Conservation (phyloP, 2,329 filamentous ascomycete species). For the Cryphonectria carpinicola region DNA sequence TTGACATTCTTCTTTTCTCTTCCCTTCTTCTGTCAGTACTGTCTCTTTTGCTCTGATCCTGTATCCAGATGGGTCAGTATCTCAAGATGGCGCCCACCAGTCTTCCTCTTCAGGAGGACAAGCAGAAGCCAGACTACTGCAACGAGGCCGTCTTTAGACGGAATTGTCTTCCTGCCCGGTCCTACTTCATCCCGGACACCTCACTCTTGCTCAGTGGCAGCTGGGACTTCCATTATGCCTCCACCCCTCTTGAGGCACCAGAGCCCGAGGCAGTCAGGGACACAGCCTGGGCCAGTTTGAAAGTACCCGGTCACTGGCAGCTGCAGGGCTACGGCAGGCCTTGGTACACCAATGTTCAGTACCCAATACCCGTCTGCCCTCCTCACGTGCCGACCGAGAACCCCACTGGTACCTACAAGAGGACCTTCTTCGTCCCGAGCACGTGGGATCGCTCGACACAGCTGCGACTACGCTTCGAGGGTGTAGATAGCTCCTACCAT, state of each 20-base stretch:
- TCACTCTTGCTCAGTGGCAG: constrained; percentile 56
- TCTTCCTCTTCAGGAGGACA: constrained; percentile 41
- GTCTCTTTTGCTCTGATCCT: neutral
- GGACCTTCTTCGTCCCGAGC: constrained; percentile 56
- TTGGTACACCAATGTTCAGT: constrained; percentile 71
- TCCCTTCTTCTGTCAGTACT: neutral
- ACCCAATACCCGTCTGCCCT: constrained; percentile 67
- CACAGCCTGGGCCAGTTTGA: constrained; percentile 52
- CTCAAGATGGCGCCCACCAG: constrained; percentile 34
- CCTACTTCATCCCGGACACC: constrained; percentile 57
- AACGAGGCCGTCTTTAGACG: constrained; percentile 57
- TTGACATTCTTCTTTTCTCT: neutral
- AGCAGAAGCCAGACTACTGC: constrained; percentile 49
- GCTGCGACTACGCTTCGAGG: constrained; percentile 69
- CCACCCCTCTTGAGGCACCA: constrained; percentile 51
- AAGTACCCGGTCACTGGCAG: constrained; percentile 72
- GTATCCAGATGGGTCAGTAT: neutral
- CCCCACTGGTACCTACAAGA: constrained; percentile 66
- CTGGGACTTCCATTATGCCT: constrained; percentile 60
- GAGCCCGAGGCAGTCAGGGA: constrained; percentile 36
- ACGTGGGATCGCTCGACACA: constrained; percentile 51
- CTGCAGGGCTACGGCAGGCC: constrained; percentile 69
- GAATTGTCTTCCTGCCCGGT: constrained; percentile 55
- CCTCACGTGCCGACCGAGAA: constrained; percentile 66
- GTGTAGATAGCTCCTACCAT: constrained; percentile 73